Conservation (phyloP, 768 basidiomycete genomes). For the Leccinum imitatum region DNA sequence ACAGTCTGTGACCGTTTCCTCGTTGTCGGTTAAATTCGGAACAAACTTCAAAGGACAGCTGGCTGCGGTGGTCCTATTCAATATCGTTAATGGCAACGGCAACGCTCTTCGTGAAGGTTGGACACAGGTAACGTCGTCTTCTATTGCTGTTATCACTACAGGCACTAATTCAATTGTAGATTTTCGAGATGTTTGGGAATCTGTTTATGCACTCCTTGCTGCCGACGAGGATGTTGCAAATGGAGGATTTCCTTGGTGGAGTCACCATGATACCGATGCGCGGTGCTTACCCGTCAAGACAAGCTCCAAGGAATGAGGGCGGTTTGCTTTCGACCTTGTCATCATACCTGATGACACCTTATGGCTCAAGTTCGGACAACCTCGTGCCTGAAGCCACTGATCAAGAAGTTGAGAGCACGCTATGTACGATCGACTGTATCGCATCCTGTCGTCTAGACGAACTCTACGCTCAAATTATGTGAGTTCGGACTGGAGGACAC, state of each 20-base stretch:
- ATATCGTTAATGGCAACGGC: constrained; percentile 95
- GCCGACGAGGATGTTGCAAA: constrained; percentile 87
- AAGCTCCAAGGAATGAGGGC: constrained; percentile 72
- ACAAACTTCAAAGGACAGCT: constrained; percentile 94
- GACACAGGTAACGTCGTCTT: constrained; percentile 62
- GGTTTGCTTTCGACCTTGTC: constrained; percentile 92
- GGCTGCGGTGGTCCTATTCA: constrained; percentile 95
- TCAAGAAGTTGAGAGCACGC: constrained; percentile 87
- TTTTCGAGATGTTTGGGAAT: constrained; percentile 98
- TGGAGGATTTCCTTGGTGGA: constrained; percentile 98
- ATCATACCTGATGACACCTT: constrained; percentile 95
- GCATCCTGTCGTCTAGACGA: constrained; percentile 92
- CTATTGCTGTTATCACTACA: not conserved
- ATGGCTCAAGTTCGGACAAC: constrained; percentile 70
- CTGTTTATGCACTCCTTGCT: constrained; percentile 92
- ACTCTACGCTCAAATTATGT: constrained; percentile 93
- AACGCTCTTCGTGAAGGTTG: constrained; percentile 93
- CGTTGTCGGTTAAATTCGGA: constrained; percentile 90
- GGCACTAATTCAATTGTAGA: constrained; percentile 43
- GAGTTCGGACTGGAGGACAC: constrained; percentile 32
- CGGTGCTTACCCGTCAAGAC: constrained; percentile 63
- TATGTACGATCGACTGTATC: constrained; percentile 95
- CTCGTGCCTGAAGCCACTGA: constrained; percentile 87
- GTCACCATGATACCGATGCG: constrained; percentile 89
- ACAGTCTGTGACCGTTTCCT: constrained; percentile 86